Conservation (phyloP, 1,284 basidiomycete species). For the Cutaneotrichosporon arboriforme region DNA sequence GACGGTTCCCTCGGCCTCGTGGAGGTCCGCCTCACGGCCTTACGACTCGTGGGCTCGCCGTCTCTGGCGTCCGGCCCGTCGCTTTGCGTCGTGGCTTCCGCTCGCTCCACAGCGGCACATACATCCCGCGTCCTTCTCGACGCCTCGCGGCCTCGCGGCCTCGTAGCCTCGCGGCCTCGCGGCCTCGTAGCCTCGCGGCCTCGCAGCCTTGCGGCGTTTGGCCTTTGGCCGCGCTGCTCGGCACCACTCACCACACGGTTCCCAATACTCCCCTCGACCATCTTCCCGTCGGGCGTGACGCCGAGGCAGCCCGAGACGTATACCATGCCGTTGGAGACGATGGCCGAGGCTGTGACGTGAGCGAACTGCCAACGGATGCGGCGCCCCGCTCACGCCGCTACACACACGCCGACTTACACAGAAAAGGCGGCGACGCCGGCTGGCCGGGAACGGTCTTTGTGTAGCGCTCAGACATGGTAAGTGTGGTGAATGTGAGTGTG, state of each 20-base stretch:
- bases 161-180: no score
- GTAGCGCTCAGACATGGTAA: slow-evolving; percentile 19
- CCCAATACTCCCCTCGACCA: slow-evolving; percentile 56
- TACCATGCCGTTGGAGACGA: slow-evolving; percentile 52
- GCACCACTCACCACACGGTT: slow-evolving; percentile 52
- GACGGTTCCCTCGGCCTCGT: no score
- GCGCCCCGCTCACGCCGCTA: not conserved
- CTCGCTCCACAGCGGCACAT: no score
- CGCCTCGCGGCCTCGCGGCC: no score
- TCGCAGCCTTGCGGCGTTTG: no score
- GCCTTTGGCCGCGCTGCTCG: no score
- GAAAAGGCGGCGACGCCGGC: slow-evolving; percentile 52
- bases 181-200: no score
- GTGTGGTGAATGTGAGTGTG: not conserved
- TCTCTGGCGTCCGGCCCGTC: no score
- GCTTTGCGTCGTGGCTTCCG: no score
- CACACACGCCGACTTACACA: slow-evolving; percentile 39
- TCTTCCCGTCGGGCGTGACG: slow-evolving; percentile 51
- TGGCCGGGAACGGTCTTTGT: slow-evolving; percentile 22
- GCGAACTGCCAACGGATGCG: not conserved
- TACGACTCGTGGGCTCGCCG: no score
- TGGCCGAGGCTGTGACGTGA: slow-evolving; percentile 38
- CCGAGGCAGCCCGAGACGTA: slow-evolving; percentile 62
- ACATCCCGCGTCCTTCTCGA: no score
- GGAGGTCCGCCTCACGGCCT: no score